Percentiles rank a stretch among this genome's conserved stretches.
phyloP scores from a whole-genome alignment of 2,329 filamentous ascomycete species.

The Ascosphaera acerosa region DNA sequence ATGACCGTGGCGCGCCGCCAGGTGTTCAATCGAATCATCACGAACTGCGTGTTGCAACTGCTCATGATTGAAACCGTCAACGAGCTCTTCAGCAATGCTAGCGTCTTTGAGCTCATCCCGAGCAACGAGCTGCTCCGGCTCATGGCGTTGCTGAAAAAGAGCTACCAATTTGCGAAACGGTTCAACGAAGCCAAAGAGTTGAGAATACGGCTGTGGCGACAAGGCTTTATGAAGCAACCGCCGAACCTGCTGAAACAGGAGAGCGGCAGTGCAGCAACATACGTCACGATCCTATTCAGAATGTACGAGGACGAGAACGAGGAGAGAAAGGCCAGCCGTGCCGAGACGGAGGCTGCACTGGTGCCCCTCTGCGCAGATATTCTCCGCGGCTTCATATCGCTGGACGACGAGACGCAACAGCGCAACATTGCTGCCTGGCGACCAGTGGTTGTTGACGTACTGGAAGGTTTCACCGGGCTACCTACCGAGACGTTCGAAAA shows the following conservation, averaged over 20 bases:
- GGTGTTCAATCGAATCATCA: constrained; percentile 99
- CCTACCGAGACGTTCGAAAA: constrained; percentile 53
- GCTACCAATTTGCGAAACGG: constrained; percentile 82
- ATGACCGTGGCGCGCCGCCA: constrained; percentile 80
- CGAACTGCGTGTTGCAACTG: constrained; percentile 85
- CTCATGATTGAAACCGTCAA: constrained; percentile 99
- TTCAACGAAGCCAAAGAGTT: constrained; percentile 98
- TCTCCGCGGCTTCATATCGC: constrained; percentile 53
- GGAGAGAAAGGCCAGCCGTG: constrained; percentile 53
- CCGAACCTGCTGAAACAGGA: constrained; percentile 96
- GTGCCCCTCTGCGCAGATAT: constrained; percentile 93
- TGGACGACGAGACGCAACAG: constrained; percentile 92
- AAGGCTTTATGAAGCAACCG: constrained; percentile 99
- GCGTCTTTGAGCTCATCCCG: constrained; percentile 81
- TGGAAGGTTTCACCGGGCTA: constrained; percentile 79
- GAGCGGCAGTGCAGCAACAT: constrained; percentile 73
- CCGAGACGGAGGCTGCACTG: constrained; percentile 70
- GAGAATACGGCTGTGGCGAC: constrained; percentile 77
- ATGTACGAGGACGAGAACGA: constrained; percentile 87
- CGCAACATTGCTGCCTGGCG: constrained; percentile 93
- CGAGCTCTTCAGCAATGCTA: constrained; percentile 92
- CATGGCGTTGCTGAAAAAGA: constrained; percentile 87
- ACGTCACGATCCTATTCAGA: constrained; percentile 80
- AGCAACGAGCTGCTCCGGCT: constrained; percentile 69
- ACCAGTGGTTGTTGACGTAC: constrained; percentile 85